Evolutionary conservation across 768 basidiomycete genomes (phyloP).

Genomic region (Rhizopogon sp.): DNA sequence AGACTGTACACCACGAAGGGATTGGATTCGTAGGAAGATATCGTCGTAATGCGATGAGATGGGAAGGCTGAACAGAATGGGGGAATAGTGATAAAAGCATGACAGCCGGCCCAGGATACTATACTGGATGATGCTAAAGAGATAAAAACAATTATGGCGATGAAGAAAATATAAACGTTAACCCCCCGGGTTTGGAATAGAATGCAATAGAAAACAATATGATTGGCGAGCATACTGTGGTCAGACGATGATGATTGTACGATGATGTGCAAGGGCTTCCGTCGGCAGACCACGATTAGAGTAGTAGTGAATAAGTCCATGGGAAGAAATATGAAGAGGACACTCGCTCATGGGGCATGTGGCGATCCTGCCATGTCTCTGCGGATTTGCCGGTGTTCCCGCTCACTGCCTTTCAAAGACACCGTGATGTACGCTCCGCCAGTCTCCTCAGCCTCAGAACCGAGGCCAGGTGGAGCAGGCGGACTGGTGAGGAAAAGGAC

Average conservation of each 20-base stretch:
- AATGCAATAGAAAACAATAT: conserved; percentile 14
- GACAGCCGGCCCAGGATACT: conserved; percentile 16
- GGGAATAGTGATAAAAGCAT: conserved; percentile 24
- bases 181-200: conserved; percentile 13
- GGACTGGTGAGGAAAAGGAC: conserved; percentile 53
- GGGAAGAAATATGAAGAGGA: conserved; percentile 8
- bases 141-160: conserved; percentile 24
- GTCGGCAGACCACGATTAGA: conserved; percentile 17
- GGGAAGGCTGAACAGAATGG: conserved; percentile 12
- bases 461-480: conserved; percentile 66
- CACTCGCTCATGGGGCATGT: conserved; percentile 23
- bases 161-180: conserved; percentile 24
- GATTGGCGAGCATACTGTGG: conserved; percentile 13
- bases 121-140: conserved; percentile 25
- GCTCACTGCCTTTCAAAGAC: conserved; percentile 75
- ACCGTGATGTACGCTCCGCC: conserved; percentile 86
- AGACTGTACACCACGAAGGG: conserved; percentile 28
- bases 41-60: conserved; percentile 23
- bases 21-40: conserved; percentile 14
- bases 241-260: conserved; percentile 16
- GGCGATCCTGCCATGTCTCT: conserved; percentile 22
- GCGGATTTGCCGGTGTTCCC: conserved; percentile 44
- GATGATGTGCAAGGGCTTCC: conserved; percentile 23
- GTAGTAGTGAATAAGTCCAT: conserved; percentile 13
- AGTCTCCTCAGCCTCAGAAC: conserved; percentile 49